phyloP scores from a whole-genome alignment of 1,284 basidiomycete genomes.

The Neonothopanus nambi region DNA sequence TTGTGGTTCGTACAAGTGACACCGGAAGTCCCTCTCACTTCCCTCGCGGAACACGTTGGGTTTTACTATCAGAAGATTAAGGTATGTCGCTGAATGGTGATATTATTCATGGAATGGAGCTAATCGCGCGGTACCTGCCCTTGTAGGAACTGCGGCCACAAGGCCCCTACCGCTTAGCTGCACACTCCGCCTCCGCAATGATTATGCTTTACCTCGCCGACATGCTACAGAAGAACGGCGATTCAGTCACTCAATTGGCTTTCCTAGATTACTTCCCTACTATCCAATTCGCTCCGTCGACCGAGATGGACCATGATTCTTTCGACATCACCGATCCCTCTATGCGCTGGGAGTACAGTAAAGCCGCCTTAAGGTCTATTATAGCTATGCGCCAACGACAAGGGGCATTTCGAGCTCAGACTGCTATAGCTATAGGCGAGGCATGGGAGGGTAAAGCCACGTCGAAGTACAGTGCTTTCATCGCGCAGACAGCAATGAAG shows the following conservation, averaged over 20 bases:
- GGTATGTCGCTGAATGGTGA: background rate
- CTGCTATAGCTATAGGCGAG: too few relatives aligned
- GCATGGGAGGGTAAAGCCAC: too few relatives aligned
- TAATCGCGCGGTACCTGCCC: too few relatives aligned
- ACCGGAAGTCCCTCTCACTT: background rate
- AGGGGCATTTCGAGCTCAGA: too few relatives aligned
- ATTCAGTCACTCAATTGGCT: conserved; percentile 7
- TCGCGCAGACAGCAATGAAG: background rate
- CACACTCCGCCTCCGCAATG: conserved; percentile 4
- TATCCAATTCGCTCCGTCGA: background rate
- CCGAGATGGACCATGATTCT: too few relatives aligned
- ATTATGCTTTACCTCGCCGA: conserved; percentile 3
- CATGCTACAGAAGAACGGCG: conserved; percentile 5
- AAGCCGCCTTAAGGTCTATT: too few relatives aligned
- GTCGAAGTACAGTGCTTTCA: too few relatives aligned
- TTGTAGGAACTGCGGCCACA: conserved; percentile 4
- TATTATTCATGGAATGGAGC: background rate
- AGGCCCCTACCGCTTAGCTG: conserved; percentile 17
- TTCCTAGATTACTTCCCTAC: conserved; percentile 13
- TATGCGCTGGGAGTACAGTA: too few relatives aligned
- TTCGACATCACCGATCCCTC: background rate
- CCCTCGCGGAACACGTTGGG: background rate
- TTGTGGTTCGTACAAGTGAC: conserved; percentile 11
- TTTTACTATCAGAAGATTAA: conserved; percentile 12
- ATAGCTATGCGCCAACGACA: too few relatives aligned